Percentiles rank a stretch among this genome's conserved stretches.
These are phyloP conservation scores for Fremontodendron californicum DNA, from an alignment of 345 rosid genomes.

Conservation along the genomic window DNA sequence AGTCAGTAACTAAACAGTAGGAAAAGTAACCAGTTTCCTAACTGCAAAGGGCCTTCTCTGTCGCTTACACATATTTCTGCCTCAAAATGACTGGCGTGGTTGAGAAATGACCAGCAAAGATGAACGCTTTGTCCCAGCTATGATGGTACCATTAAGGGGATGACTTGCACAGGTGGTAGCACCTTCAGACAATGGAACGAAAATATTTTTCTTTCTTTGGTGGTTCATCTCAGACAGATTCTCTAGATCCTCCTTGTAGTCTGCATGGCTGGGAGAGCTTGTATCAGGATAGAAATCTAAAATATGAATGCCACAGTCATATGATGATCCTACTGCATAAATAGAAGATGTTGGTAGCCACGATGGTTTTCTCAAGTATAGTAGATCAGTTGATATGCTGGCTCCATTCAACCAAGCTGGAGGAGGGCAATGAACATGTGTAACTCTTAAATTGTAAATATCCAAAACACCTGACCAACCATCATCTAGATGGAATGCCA, in stretches of 20 bases:
- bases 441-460: conserved; percentile 52
- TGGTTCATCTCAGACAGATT: conserved; percentile 21
- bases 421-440: conserved; percentile 97
- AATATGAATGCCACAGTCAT: conserved; percentile 74
- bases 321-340: conserved; percentile 72
- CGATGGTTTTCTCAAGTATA: conserved; percentile 65
- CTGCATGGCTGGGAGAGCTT: conserved; percentile 83
- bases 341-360: conserved; percentile 80
- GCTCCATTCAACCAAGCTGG: conserved; percentile 83
- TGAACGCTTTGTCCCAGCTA: conserved; percentile 81
- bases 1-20: background rate
- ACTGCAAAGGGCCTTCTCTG: background rate
- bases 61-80: conserved; percentile 6
- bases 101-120: conserved; percentile 61
- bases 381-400: conserved; percentile 33
- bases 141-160: conserved; percentile 65
- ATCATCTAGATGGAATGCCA: conserved; percentile 92
- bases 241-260: conserved; percentile 47
- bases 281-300: conserved; percentile 82
- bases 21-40: background rate
- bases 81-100: conserved; percentile 29
- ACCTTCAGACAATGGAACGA: conserved; percentile 65
- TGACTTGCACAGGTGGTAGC: conserved; percentile 69
- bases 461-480: conserved; percentile 98
- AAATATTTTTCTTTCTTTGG: conserved; percentile 49